phyloP scores from a whole-genome alignment of 2,329 filamentous ascomycete genomes.

The Aspergillus jensenii region DNA sequence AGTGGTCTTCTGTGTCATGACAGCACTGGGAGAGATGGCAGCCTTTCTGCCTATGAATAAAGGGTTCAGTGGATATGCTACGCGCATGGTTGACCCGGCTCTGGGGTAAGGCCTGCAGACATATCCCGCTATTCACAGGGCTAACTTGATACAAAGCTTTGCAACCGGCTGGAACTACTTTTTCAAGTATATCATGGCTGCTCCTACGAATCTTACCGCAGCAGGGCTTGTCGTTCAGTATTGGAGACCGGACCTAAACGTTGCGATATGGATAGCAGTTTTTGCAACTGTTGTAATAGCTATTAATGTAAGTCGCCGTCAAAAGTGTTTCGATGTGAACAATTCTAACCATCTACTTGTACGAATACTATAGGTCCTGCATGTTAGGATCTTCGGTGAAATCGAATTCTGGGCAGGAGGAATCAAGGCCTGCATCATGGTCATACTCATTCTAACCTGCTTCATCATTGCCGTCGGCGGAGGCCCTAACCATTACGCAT shows the following conservation, averaged over 20 bases:
- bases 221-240: slow-evolving; percentile 8
- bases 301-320: slow-evolving; percentile 3
- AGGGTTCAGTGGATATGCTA: no score
- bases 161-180: slow-evolving; percentile 13
- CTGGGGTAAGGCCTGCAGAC: no score
- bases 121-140: no score
- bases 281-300: neutral
- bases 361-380: neutral
- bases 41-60: no score
- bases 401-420: neutral
- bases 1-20: no score
- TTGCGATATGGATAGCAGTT: slow-evolving; percentile 3
- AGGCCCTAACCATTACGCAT: no score
- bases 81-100: no score
- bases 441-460: neutral
- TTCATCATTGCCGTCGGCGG: neutral
- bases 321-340: neutral
- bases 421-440: neutral
- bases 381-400: neutral
- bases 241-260: slow-evolving; percentile 7
- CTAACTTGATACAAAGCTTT: neutral
- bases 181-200: slow-evolving; percentile 2
- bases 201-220: slow-evolving; percentile 7
- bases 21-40: no score
- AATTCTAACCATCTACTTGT: neutral